Evolutionary conservation across 1,284 basidiomycete species (phyloP).

Genomic region (Cryptococcus hybrid): DNA sequence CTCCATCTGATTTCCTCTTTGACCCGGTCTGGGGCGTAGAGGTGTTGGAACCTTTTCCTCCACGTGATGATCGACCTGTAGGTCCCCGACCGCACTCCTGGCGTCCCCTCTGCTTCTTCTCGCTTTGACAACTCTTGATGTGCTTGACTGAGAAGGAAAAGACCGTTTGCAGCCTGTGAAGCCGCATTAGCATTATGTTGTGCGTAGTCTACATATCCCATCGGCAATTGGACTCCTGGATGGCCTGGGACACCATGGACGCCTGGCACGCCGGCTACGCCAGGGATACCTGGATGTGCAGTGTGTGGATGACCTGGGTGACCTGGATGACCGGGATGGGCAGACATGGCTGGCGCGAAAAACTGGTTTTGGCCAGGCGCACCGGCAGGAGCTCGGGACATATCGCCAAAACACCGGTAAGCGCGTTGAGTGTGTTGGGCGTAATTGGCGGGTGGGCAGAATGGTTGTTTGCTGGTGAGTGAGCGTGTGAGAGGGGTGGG

Average conservation of each 20-base stretch:
- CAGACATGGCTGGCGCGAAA: conserved; percentile 23
- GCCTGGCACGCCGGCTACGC: not conserved
- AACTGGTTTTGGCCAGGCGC: conserved; percentile 8
- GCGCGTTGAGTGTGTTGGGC: conserved; percentile 80
- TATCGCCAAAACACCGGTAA: conserved; percentile 66
- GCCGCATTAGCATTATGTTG: conserved; percentile 48
- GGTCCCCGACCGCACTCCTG: conserved; percentile 4
- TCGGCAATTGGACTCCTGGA: not conserved
- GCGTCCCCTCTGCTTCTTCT: conserved; percentile 58
- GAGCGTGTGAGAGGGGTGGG: conserved; percentile 1
- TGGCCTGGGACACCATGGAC: conserved; percentile 12
- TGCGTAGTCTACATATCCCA: conserved; percentile 39
- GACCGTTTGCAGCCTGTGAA: conserved; percentile 72
- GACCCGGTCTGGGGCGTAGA: not conserved
- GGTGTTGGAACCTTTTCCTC: conserved; percentile 1
- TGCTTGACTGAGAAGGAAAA: conserved; percentile 89
- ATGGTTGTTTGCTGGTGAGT: conserved; percentile 12
- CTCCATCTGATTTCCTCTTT: conserved; percentile 4
- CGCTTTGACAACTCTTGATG: conserved; percentile 96
- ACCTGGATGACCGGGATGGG: conserved; percentile 10
- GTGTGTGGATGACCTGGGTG: not conserved
- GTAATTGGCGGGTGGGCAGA: conserved; percentile 61
- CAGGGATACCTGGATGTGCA: conserved; percentile 1
- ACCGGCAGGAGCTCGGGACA: conserved; percentile 23
- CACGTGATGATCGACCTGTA: conserved; percentile 7